These are phyloP conservation scores for Eudorina sp. DNA, from an alignment of 139 green algal genomes.

Conservation along the genomic window DNA sequence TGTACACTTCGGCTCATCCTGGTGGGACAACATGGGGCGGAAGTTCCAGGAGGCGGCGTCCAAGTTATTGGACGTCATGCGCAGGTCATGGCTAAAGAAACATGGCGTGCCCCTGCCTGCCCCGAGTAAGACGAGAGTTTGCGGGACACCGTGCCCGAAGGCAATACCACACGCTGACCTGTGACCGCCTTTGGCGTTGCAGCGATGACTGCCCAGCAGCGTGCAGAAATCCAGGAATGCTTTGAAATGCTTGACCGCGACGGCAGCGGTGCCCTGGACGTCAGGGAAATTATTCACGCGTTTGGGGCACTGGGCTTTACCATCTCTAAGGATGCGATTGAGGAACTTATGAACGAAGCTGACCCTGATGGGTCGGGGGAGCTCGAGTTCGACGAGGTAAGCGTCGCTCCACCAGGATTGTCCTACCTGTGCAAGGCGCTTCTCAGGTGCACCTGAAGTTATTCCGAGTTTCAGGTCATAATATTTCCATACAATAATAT, in stretches of 20 bases:
- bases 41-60: slow-evolving; percentile 8
- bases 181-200: too few relatives aligned
- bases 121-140: neutral
- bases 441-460: too few relatives aligned
- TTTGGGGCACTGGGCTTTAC: neutral
- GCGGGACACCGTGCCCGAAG: too few relatives aligned
- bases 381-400: slow-evolving; percentile 38
- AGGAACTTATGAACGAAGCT: slow-evolving; percentile 12
- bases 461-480: too few relatives aligned
- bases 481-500: neutral
- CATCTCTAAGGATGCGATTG: neutral
- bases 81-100: neutral
- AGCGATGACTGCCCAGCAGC: slow-evolving; percentile 25
- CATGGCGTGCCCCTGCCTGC: neutral
- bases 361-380: slow-evolving; percentile 19
- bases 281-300: slow-evolving; percentile 16
- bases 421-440: too few relatives aligned
- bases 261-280: slow-evolving; percentile 24
- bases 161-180: too few relatives aligned
- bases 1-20: too few relatives aligned
- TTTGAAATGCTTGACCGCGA: slow-evolving; percentile 35
- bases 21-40: neutral
- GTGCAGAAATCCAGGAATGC: slow-evolving; percentile 36
- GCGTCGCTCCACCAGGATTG: too few relatives aligned
- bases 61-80: neutral